Conservation (phyloP, 768 basidiomycete species). For the Suillus tomentosus region DNA sequence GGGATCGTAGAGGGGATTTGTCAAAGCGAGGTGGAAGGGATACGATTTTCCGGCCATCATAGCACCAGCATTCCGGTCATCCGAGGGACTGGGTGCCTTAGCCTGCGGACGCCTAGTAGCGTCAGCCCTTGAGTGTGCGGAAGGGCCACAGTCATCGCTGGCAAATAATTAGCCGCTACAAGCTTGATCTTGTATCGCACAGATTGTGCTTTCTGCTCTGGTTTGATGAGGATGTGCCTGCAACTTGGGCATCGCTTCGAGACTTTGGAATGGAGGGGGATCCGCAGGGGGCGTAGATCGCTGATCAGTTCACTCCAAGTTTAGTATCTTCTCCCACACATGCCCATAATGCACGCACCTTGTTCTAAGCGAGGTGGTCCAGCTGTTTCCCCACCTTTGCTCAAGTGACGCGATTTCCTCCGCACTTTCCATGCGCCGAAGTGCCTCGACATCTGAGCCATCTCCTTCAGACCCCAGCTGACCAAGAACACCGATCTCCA, state of each 20-base stretch:
- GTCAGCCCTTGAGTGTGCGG: slow-evolving; percentile 51
- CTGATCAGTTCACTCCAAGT: slow-evolving; percentile 39
- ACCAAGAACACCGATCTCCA: slow-evolving; percentile 62
- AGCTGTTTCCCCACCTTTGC: slow-evolving; percentile 81
- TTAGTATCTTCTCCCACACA: neutral
- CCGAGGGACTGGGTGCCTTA: slow-evolving; percentile 39
- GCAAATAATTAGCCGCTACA: slow-evolving; percentile 92
- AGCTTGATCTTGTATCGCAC: slow-evolving; percentile 97
- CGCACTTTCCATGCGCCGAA: slow-evolving; percentile 62
- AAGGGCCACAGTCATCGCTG: slow-evolving; percentile 73
- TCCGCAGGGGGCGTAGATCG: slow-evolving; percentile 83
- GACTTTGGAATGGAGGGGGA: slow-evolving; percentile 90
- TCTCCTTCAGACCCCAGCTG: slow-evolving; percentile 59
- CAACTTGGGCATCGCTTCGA: slow-evolving; percentile 95
- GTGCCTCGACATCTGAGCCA: slow-evolving; percentile 69
- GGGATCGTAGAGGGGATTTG: slow-evolving; percentile 94
- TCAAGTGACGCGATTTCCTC: slow-evolving; percentile 70
- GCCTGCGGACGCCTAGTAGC: slow-evolving; percentile 37
- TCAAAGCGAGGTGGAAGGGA: slow-evolving; percentile 86
- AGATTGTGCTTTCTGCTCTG: slow-evolving; percentile 95
- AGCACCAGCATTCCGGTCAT: slow-evolving; percentile 37
- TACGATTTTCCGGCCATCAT: slow-evolving; percentile 82
- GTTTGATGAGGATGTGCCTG: slow-evolving; percentile 96
- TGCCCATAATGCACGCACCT: slow-evolving; percentile 44
- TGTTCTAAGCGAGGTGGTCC: slow-evolving; percentile 66